These are phyloP conservation scores for Kalmanozyma brasiliensis DNA, from an alignment of 1,284 basidiomycete species.

Conservation along the genomic window DNA sequence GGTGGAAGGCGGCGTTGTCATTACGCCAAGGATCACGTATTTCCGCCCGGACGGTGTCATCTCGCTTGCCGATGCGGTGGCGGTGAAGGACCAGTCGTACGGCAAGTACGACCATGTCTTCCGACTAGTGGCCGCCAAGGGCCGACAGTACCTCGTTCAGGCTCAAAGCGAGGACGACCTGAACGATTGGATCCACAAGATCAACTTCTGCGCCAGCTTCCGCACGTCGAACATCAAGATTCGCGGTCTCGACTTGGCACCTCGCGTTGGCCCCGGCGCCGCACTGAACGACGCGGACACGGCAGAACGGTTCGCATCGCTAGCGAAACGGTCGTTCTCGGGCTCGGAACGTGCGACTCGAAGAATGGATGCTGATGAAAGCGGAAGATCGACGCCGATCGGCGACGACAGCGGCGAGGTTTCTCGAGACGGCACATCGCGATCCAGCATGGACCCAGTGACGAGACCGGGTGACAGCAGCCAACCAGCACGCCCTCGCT, in stretches of 20 bases:
- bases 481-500: constrained; percentile 25
- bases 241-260: constrained; percentile 71
- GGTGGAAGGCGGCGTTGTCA: constrained; percentile 62
- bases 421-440: constrained; percentile 14
- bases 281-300: constrained; percentile 12
- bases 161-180: constrained; percentile 78
- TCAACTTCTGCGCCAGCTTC: constrained; percentile 95
- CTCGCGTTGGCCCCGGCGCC: constrained; percentile 18
- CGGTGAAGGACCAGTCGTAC: constrained; percentile 56
- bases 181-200: constrained; percentile 89
- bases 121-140: constrained; percentile 75
- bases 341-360: constrained; percentile 19
- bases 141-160: constrained; percentile 83
- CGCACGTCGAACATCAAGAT: constrained; percentile 86
- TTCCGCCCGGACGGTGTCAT: constrained; percentile 89
- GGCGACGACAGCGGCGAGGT: constrained; percentile 24
- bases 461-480: constrained; percentile 22
- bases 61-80: constrained; percentile 72
- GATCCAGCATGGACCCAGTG: constrained; percentile 20
- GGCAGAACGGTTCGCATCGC: constrained; percentile 63
- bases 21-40: constrained; percentile 73
- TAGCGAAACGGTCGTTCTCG: constrained; percentile 25
- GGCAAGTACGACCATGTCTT: constrained; percentile 78
- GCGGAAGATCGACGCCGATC: constrained; percentile 27
- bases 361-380: constrained; percentile 17